These are phyloP conservation scores for Ogataea minuta DNA, from an alignment of 805 yeast genomes.

Conservation along the genomic window DNA sequence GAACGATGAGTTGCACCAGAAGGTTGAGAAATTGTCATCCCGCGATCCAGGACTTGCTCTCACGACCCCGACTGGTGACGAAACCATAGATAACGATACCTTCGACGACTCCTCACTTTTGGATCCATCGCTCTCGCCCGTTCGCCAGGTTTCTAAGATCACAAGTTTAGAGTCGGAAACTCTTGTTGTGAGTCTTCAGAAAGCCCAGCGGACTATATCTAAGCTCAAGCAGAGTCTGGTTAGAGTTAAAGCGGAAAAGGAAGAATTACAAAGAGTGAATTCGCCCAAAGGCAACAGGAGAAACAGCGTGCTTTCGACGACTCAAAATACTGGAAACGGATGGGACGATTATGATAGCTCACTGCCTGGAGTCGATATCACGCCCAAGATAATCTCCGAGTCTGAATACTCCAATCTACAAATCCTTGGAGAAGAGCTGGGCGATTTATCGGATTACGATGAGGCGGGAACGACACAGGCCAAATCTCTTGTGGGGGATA, in stretches of 20 bases:
- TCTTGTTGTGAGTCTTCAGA: constrained; percentile 58
- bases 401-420: constrained; percentile 10
- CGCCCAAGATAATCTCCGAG: constrained; percentile 18
- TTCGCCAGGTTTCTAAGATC: constrained; percentile 37
- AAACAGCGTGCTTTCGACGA: too few species aligned
- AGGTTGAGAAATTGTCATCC: constrained; percentile 25
- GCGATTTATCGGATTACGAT: constrained; percentile 13
- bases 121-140: constrained; percentile 38
- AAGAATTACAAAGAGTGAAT: constrained; percentile 29
- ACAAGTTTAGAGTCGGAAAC: constrained; percentile 63
- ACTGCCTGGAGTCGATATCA: constrained; percentile 15
- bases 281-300: too few species aligned
- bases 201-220: constrained; percentile 62
- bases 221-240: constrained; percentile 52
- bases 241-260: constrained; percentile 43
- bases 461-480: constrained; percentile 11
- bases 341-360: constrained; percentile 27
- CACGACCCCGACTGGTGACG: constrained; percentile 4
- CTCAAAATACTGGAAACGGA: constrained; percentile 3
- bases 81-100: constrained; percentile 32
- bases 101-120: constrained; percentile 33
- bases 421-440: constrained; percentile 24
- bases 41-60: constrained; percentile 18
- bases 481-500: constrained; percentile 32
- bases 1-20: constrained; percentile 54